Base-by-base conservation (phyloP, 2,329 filamentous ascomycete species). In the Tolypocladium inflatum region DNA sequence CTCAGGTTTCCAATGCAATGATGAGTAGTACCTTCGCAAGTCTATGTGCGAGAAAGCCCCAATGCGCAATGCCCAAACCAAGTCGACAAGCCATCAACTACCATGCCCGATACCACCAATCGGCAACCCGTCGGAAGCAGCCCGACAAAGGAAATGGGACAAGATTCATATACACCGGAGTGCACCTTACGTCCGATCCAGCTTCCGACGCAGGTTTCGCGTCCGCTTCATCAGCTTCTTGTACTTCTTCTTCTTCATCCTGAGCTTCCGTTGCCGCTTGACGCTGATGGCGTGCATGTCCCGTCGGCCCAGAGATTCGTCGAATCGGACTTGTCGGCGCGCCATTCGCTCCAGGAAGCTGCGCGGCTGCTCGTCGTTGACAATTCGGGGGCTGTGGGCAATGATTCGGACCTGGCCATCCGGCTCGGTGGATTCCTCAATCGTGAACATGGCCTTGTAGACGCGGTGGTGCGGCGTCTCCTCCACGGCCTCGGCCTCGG, bases 161-260 rank as follows among this genome's bases (percentile, higher is more conserved):
- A 62, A 35, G 43, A 15, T 35, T 9, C 19, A 35, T 33, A 33
- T 26, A 38, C 50, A 57, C 37, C 37, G 9, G 8, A n/a, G 35
- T 45, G 37, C 35, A n/a, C 26, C 21, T 75, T 78, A 84, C 63
- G 82, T 77, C 69, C 86, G 83, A 68, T 89, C 90, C 68, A 94
- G 79, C 79, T 92, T 96, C 71, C 91, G 86, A 71, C 93, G 87
- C 78, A 91, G 74, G 71, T 90, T 93, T 73, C 93, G 85, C 69
- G 93, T 97, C 75, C 86, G 84, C 81, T 88, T 90, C 89, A 96
- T 91, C 65, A 97, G 80, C 85, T 99, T 99, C 91, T 97, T 97
- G 77, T 96, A 96, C 86, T 99, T 99, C 84, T 97, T 93, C 85
- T 97, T 99, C 89, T 99, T 99, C 92, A 99, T 99, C 85, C 91